Base-by-base conservation (phyloP, 257 asterid genomes). In the Euphrasia confusa region DNA sequence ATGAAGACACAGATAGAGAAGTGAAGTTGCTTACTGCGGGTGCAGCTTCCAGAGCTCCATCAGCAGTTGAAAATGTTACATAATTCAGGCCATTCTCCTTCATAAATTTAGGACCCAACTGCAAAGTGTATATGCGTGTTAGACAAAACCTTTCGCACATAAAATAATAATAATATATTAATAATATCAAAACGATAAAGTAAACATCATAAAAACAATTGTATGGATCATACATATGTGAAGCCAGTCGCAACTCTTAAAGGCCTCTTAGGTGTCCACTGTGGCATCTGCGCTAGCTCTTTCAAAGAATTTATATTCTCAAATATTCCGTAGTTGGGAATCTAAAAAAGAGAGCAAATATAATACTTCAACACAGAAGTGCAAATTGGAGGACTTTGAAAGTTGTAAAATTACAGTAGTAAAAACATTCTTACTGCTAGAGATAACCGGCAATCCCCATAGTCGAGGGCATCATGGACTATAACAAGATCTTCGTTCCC, bases 31-130 rank as follows among this genome's bases (percentile, higher is more conserved):
- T 77, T 70, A 89, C 97, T 18, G 97, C 95, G 44, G 98, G 97
- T 75, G 98, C 98, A 65, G 98, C 97, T 78, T 92, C 98, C 60
- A 88, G 79, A 73, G 98, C 98, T 68, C 98, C 98, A 72, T 92
- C 97, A 64, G 98, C 98, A 68, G 93, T 83, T 79, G 98, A 92
- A 77, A 91, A 92, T 0, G 78, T 71, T 58, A 84, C 97, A 62
- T 88, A 73, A 63, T 73, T 82, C 71, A 92, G 63, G 57, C 99
- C 97, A 64, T 80, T 83, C 13, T 87, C 97, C 64, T 77, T 77
- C 96, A 93, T 78, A 73, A 93, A 93, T 72, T 85, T 93, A 49
- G 94, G 92, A 72, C 82, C 99, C 85, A 87, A 65, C 99, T 93
- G 94, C 71, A 58, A 47, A 67, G 61, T 8, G 62, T 75, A 70